Percentiles rank a stretch among this genome's conserved stretches.
Conservation (phyloP, 306 rosid genomes). For the Glycine latifolia region DNA sequence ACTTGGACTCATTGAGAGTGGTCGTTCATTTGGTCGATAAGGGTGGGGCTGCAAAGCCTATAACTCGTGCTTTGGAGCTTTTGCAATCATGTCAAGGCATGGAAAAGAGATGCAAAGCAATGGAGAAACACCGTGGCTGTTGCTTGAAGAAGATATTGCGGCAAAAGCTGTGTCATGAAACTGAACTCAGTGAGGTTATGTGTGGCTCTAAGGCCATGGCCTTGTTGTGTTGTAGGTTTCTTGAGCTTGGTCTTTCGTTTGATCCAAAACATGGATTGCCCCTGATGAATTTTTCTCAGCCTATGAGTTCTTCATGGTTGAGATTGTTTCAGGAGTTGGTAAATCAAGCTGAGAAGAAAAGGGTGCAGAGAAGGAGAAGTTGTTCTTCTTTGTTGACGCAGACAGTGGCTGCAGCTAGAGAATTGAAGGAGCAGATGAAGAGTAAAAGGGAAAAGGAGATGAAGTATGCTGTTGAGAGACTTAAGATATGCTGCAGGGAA, state of each 20-base stretch:
- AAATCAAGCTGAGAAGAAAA: slow-evolving; percentile 42
- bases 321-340: slow-evolving; percentile 43
- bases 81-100: slow-evolving; percentile 46
- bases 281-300: slow-evolving; percentile 14
- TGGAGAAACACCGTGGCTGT: slow-evolving; percentile 4
- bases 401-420: slow-evolving; percentile 46
- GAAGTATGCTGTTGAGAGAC: slow-evolving; percentile 45
- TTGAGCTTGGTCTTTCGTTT: slow-evolving; percentile 52
- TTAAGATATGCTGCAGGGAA: slow-evolving; percentile 45
- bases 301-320: slow-evolving; percentile 49
- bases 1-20: slow-evolving; percentile 48
- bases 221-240: slow-evolving; percentile 51
- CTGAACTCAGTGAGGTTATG: slow-evolving; percentile 49
- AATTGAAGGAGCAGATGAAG: slow-evolving; percentile 50
- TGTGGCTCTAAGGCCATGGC: slow-evolving; percentile 58
- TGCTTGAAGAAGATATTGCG: slow-evolving; percentile 39
- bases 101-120: slow-evolving; percentile 32
- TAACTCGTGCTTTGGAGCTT: slow-evolving; percentile 44
- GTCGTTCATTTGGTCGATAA: slow-evolving; percentile 46
- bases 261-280: slow-evolving; percentile 45
- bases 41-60: slow-evolving; percentile 17
- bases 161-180: slow-evolving; percentile 44
- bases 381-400: slow-evolving; percentile 37
- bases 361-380: slow-evolving; percentile 20
- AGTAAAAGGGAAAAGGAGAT: slow-evolving; percentile 42